These are phyloP conservation scores for Priceomyces fermenticarens DNA, from an alignment of 805 yeast genomes.

Conservation along the genomic window DNA sequence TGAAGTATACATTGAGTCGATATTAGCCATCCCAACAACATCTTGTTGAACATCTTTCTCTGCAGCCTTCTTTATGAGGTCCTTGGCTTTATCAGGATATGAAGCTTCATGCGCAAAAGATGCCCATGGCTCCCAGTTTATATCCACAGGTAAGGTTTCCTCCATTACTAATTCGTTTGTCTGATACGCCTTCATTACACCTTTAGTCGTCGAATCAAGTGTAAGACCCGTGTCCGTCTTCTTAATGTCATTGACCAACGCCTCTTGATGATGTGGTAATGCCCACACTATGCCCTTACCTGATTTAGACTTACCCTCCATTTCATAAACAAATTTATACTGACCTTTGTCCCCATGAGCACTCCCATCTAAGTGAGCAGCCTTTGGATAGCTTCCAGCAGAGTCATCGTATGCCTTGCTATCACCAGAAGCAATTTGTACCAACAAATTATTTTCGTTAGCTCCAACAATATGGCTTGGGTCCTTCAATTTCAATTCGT, in stretches of 20 bases:
- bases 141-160: slow-evolving; percentile 39
- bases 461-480: slow-evolving; percentile 44
- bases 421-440: slow-evolving; percentile 60
- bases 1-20: slow-evolving; percentile 85
- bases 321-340: slow-evolving; percentile 28
- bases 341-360: slow-evolving; percentile 19
- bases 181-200: slow-evolving; percentile 43
- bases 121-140: slow-evolving; percentile 58
- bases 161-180: slow-evolving; percentile 40
- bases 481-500: slow-evolving; percentile 25
- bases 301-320: slow-evolving; percentile 22
- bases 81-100: slow-evolving; percentile 29
- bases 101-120: slow-evolving; percentile 20
- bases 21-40: slow-evolving; percentile 53
- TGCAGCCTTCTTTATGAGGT: slow-evolving; percentile 46
- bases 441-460: slow-evolving; percentile 39
- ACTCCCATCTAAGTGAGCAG: slow-evolving; percentile 14
- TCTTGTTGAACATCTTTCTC: slow-evolving; percentile 53
- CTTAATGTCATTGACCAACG: slow-evolving; percentile 27
- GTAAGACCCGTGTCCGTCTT: slow-evolving; percentile 26
- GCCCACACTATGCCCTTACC: slow-evolving; percentile 44
- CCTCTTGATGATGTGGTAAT: slow-evolving; percentile 49
- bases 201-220: slow-evolving; percentile 51
- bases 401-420: slow-evolving; percentile 26
- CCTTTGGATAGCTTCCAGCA: slow-evolving; percentile 29